Evolutionary conservation across 495 filamentous ascomycete species (phyloP).

Genomic region (Thermothielavioides terrestris): DNA sequence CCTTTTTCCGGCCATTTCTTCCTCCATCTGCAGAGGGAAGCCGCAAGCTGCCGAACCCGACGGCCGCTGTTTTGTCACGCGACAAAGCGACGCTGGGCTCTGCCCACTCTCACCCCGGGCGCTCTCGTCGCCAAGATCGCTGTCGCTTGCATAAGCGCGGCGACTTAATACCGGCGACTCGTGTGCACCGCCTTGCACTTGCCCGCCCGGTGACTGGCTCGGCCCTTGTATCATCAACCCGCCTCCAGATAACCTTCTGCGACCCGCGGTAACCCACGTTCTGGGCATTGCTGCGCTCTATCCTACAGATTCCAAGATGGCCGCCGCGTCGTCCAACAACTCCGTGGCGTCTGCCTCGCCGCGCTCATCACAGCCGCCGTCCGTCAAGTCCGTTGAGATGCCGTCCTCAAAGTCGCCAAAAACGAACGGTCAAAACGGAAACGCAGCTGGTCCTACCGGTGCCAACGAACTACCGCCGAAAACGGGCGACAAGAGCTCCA

Average conservation of each 20-base stretch:
- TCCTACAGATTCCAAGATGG: too few species aligned
- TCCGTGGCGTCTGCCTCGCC: constrained; percentile 31
- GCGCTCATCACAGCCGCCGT: constrained; percentile 37
- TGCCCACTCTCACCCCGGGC: constrained; percentile 26
- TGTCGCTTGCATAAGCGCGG: constrained; percentile 30
- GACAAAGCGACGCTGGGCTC: constrained; percentile 14
- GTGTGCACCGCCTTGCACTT: constrained; percentile 14
- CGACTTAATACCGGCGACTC: constrained; percentile 15
- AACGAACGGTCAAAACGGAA: constrained; percentile 31
- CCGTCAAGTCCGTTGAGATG: constrained; percentile 36
- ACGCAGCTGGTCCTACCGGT: constrained; percentile 11
- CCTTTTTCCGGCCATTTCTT: constrained; percentile 6
- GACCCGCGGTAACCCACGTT: too few species aligned
- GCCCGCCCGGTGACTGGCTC: constrained; percentile 11
- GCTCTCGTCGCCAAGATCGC: constrained; percentile 26
- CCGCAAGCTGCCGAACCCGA: constrained; percentile 5
- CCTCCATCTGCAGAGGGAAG: constrained; percentile 3
- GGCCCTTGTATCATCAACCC: constrained; percentile 1
- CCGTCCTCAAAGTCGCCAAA: constrained; percentile 35
- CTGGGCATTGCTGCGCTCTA: too few species aligned
- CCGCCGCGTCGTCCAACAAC: constrained; percentile 10
- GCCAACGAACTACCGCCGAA: constrained; percentile 23
- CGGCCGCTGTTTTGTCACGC: constrained; percentile 22
- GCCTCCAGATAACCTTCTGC: not conserved
- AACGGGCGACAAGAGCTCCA: constrained; percentile 36